phyloP scores from a whole-genome alignment of 768 basidiomycete species.

The Kwoniella heveanensis region DNA sequence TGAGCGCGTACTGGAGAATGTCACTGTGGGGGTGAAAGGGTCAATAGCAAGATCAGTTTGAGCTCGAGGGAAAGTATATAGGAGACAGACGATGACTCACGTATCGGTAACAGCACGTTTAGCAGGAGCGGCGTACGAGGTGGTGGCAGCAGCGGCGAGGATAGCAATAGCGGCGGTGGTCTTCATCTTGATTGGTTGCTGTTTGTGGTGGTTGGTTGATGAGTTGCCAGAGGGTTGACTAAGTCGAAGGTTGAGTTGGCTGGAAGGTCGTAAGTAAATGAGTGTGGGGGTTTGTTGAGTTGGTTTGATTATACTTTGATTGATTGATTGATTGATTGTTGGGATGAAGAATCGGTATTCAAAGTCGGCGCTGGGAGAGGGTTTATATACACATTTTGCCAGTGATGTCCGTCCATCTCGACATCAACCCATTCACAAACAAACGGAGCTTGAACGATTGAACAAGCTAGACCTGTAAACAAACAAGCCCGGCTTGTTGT shows the following conservation, averaged over 20 bases:
- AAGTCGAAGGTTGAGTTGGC: neutral
- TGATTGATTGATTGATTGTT: constrained; percentile 7
- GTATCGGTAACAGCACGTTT: constrained; percentile 37
- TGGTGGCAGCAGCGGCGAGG: constrained; percentile 28
- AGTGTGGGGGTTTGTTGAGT: constrained; percentile 17
- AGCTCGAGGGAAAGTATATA: neutral
- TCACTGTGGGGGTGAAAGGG: constrained; percentile 25
- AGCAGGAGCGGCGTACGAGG: constrained; percentile 32
- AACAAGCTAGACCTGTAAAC: neutral
- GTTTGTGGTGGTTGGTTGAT: neutral
- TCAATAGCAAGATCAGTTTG: constrained; percentile 11
- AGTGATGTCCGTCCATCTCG: neutral
- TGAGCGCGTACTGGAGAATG: constrained; percentile 51
- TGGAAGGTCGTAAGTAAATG: no score
- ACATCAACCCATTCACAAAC: neutral
- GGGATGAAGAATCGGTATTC: constrained; percentile 20
- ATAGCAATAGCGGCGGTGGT: constrained; percentile 28
- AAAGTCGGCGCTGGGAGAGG: neutral
- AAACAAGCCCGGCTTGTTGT: constrained; percentile 2
- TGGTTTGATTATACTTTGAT: constrained; percentile 18
- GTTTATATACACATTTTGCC: neutral
- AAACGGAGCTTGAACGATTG: neutral
- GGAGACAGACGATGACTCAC: constrained; percentile 16
- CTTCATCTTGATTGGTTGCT: constrained; percentile 29
- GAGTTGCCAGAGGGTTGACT: neutral